Base-by-base conservation (phyloP, 306 rosid species). In the Acacia confusa region DNA sequence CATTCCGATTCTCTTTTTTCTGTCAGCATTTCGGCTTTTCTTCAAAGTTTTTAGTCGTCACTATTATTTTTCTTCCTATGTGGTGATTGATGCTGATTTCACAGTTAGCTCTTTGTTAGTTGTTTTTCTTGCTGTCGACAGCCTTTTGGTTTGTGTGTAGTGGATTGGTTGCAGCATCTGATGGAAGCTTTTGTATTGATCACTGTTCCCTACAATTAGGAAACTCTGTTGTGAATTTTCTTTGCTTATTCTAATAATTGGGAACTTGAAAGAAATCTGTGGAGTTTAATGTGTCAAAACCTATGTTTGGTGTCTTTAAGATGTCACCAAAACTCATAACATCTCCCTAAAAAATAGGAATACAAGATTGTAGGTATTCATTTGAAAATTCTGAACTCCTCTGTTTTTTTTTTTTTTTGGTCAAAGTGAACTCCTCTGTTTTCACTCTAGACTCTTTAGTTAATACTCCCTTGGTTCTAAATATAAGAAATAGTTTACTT, bases 81-180 rank as follows among this genome's bases (percentile, higher is more conserved):
- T 60, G 70, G 19, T 68, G 50, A 68, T n/a, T 22, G 20, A 52
- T 75, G 7, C 74, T 84, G 78, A 58, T 50, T 78, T 55, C 79
- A 28, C n/a, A n/a, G 55, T 77, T 30, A 64, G 22, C 61, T 20
- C 25, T 53, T n/a, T 9, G 27, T n/a, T 22, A 48, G 24, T 22
- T 63, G n/a, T 28, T 63, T 63, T 32, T 10, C 3, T 41, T 52
- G 44, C 45, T 83, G 55, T 28, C 32, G 67, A 13, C 73, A 24
- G 43, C 68, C 38, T 72, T 74, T 34, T 66, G 69, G 45, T 75
- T 77, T 19, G 67, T 63, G n/a, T 24, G 72, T 71, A 30, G 41
- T 75, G 79, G 45, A 15, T 77, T 50, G 68, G 14, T 66, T 77
- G 75, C 77, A 2, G 6, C 38, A 0, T 30, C 22, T 64, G 71